Percentiles rank a stretch among this genome's conserved stretches.
Conservation (phyloP, 495 filamentous ascomycete genomes). For the Annulohypoxylon stygium region DNA sequence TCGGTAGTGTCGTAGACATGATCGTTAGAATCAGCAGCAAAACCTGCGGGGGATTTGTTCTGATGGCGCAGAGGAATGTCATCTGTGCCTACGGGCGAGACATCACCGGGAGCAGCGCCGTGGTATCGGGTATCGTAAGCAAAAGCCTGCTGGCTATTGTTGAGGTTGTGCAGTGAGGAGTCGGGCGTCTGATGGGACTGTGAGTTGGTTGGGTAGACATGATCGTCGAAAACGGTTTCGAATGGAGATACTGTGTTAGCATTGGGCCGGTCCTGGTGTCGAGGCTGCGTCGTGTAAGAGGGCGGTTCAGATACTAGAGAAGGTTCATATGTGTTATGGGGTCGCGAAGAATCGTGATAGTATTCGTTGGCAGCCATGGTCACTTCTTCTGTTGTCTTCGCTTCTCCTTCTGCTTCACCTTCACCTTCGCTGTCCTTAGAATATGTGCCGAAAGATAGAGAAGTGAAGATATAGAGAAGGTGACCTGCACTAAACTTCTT, state of each 20-base stretch:
- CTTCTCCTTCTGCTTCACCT: background rate
- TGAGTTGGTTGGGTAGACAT: constrained; percentile 69
- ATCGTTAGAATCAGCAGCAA: constrained; percentile 60
- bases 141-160: constrained; percentile 57
- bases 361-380: constrained; percentile 89
- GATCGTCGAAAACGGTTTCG: constrained; percentile 71
- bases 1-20: constrained; percentile 63
- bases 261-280: constrained; percentile 53
- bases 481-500: constrained; percentile 27
- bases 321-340: constrained; percentile 49
- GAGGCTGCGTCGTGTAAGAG: constrained; percentile 53
- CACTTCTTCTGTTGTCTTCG: background rate
- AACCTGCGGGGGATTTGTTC: constrained; percentile 48
- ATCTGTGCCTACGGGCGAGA: constrained; percentile 63
- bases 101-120: constrained; percentile 58
- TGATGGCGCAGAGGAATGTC: constrained; percentile 75
- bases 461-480: background rate
- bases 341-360: constrained; percentile 70
- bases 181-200: constrained; percentile 46
- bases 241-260: constrained; percentile 61
- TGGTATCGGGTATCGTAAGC: constrained; percentile 69
- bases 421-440: background rate
- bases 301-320: constrained; percentile 46
- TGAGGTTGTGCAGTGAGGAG: constrained; percentile 32
- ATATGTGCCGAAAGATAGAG: background rate